These are phyloP conservation scores for Butyriboletus loyo DNA, from an alignment of 768 basidiomycete genomes.

Conservation along the genomic window DNA sequence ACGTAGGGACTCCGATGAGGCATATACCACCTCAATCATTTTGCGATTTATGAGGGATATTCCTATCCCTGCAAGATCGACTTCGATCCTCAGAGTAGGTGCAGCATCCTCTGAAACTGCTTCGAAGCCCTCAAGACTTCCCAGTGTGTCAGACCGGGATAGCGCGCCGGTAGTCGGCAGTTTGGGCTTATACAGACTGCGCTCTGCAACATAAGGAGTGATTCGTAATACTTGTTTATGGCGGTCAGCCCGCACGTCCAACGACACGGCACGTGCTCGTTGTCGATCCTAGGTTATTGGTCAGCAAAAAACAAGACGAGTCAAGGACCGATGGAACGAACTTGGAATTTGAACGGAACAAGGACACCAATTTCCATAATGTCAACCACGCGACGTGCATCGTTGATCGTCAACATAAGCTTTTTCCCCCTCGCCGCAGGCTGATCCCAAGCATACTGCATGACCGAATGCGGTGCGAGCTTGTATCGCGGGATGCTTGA, in stretches of 20 bases:
- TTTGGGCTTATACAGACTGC: slow-evolving; percentile 84
- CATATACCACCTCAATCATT: slow-evolving; percentile 86
- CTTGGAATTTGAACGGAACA: slow-evolving; percentile 82
- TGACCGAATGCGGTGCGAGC: slow-evolving; percentile 50
- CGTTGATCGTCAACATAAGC: slow-evolving; percentile 61
- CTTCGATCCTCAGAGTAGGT: slow-evolving; percentile 59
- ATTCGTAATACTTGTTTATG: slow-evolving; percentile 82
- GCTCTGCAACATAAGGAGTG: slow-evolving; percentile 80
- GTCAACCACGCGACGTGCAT: slow-evolving; percentile 67
- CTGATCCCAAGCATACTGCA: slow-evolving; percentile 89
- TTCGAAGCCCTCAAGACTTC: slow-evolving; percentile 76
- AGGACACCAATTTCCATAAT: slow-evolving; percentile 95
- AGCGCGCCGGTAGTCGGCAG: slow-evolving; percentile 44
- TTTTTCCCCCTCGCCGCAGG: slow-evolving; percentile 84
- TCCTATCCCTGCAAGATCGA: slow-evolving; percentile 89
- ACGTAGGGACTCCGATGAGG: slow-evolving; percentile 73
- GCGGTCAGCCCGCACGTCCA: slow-evolving; percentile 91
- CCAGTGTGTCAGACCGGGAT: slow-evolving; percentile 65
- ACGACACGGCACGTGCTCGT: slow-evolving; percentile 65
- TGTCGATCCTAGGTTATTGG: slow-evolving; percentile 44
- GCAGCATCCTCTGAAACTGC: slow-evolving; percentile 73
- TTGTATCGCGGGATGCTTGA: slow-evolving; percentile 45
- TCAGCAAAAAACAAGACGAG: slow-evolving; percentile 1
- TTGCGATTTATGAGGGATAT: slow-evolving; percentile 86
- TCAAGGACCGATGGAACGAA: slow-evolving; percentile 36